These are phyloP conservation scores for Penicillium coffeae DNA, from an alignment of 495 filamentous ascomycete genomes.

Conservation along the genomic window DNA sequence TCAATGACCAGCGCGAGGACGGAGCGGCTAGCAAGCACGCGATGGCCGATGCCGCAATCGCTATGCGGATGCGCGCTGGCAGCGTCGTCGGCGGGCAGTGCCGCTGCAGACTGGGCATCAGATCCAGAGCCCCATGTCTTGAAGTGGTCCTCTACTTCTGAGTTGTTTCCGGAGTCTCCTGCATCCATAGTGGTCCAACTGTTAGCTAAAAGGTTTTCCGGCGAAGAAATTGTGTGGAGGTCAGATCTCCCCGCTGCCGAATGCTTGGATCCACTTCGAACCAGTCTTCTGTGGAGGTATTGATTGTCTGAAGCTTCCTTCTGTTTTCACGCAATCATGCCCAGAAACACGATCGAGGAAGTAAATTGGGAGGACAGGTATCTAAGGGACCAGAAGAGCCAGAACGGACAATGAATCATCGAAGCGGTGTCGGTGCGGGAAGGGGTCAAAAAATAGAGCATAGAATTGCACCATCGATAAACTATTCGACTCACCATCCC, in stretches of 20 bases:
- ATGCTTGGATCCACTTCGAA: slow-evolving; percentile 5
- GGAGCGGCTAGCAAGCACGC: slow-evolving; percentile 44
- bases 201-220: slow-evolving; percentile 1
- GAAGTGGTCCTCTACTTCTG: slow-evolving; percentile 38
- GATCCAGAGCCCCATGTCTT: slow-evolving; percentile 39
- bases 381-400: neutral
- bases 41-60: slow-evolving; percentile 45
- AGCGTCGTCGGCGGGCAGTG: slow-evolving; percentile 5
- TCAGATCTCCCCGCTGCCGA: slow-evolving; percentile 1
- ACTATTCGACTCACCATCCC: slow-evolving; percentile 31
- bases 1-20: slow-evolving; percentile 46
- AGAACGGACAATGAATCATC: slow-evolving; percentile 17
- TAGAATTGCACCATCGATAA: slow-evolving; percentile 28
- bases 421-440: slow-evolving; percentile 20
- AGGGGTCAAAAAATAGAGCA: slow-evolving; percentile 3
- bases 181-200: slow-evolving; percentile 33
- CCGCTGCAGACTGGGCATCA: slow-evolving; percentile 25
- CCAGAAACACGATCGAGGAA: too few species aligned
- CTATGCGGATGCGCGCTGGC: slow-evolving; percentile 13
- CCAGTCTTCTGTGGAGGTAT: neutral
- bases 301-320: neutral
- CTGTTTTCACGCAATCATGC: neutral
- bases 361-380: slow-evolving; percentile 1
- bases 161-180: slow-evolving; percentile 37
- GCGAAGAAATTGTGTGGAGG: slow-evolving; percentile 6